A percentile compares a stretch with the other conserved stretches of the same genome.
These are phyloP conservation scores for Cymodocea nodosa DNA, from an alignment of 116 monocot species.

Conservation along the genomic window DNA sequence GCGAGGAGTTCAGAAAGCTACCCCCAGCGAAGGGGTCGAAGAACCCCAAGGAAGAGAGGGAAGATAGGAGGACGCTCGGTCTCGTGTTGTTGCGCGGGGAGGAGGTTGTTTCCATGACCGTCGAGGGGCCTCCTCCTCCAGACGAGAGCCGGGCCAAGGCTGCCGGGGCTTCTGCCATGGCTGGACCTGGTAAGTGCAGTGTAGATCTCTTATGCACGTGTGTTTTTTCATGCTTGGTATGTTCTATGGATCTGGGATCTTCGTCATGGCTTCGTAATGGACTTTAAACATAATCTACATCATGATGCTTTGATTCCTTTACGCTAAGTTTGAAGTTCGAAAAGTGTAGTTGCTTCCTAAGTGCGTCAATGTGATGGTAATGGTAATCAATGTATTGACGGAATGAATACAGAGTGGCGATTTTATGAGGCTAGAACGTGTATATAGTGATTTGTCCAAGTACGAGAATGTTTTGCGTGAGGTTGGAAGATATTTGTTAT, in stretches of 20 bases:
- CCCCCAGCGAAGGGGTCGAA: slow-evolving; percentile 38
- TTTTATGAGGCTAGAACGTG: too few relatives aligned
- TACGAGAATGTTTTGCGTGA: too few relatives aligned
- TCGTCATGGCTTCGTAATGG: neutral
- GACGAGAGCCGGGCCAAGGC: slow-evolving; percentile 76
- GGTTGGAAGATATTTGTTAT: too few relatives aligned
- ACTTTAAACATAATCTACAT: too few relatives aligned
- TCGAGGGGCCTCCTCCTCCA: slow-evolving; percentile 86
- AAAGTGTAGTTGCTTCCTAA: too few relatives aligned
- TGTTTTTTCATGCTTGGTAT: neutral
- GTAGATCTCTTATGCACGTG: neutral
- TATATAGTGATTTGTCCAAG: too few relatives aligned
- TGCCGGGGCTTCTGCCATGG: slow-evolving; percentile 23
- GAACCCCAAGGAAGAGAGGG: slow-evolving; percentile 36
- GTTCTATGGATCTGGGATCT: neutral
- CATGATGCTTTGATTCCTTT: too few relatives aligned
- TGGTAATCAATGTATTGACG: too few relatives aligned
- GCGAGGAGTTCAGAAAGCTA: slow-evolving; percentile 74
- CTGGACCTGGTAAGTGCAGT: slow-evolving; percentile 36
- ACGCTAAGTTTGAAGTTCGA: too few relatives aligned
- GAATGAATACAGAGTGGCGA: too few relatives aligned
- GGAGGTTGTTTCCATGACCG: slow-evolving; percentile 98
- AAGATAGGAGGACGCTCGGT: slow-evolving; percentile 79
- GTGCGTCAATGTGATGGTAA: too few relatives aligned
- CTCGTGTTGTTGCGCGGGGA: slow-evolving; percentile 91